Evolutionary conservation across 371 early-diverging fungal species (phyloP), one percentile per base, ranked within the genome.

Genomic region (Nosema bombycis): DNA sequence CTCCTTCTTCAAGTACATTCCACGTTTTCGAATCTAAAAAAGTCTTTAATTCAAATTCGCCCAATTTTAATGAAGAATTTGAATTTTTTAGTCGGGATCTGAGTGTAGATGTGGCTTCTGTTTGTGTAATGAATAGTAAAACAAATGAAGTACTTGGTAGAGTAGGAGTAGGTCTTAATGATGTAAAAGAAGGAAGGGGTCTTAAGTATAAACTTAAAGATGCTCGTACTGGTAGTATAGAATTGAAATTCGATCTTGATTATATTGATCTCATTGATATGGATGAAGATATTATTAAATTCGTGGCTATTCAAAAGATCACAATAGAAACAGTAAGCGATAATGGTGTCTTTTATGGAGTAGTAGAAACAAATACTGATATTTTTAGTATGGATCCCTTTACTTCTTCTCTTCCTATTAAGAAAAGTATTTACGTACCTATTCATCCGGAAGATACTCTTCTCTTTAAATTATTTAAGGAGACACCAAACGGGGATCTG

Each of bases 81-180:
- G 64, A 38, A 36, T 85, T 84, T 60, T 85, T 82, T 54, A 73
- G 82, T 15, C 62, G 83, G 58, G 81, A 85, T 64, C 65, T 85
- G 56, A 26, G 73, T 24, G 70, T 76, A 12, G 84, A 85, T 74
- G 58, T 78, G 12, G 38, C 83, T 21, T 75, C 36, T 0, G 54
- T 85, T 2, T 34, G 67, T 24, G 75, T 85, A 29, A 70, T 78
- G 30, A 77, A 85, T 62, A 72, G 75, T 38, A 75, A 79, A 55
- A 72, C 56, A 15, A 70, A 60, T 32, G 73, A 74, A 26, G 56
- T 61, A 29, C 72, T 85, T 23, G 85, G 83, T 33, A 57, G 64
- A 23, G 62, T 83, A 10, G 70, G 72, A 28, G n/a, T 85, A n/a
- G 73, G 67, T 54, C 46, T 81, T 2, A 58, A 58, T 12, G 80